These are phyloP conservation scores for Plasmopara halstedii DNA, from an alignment of 352 stramenopile species.

Conservation along the genomic window DNA sequence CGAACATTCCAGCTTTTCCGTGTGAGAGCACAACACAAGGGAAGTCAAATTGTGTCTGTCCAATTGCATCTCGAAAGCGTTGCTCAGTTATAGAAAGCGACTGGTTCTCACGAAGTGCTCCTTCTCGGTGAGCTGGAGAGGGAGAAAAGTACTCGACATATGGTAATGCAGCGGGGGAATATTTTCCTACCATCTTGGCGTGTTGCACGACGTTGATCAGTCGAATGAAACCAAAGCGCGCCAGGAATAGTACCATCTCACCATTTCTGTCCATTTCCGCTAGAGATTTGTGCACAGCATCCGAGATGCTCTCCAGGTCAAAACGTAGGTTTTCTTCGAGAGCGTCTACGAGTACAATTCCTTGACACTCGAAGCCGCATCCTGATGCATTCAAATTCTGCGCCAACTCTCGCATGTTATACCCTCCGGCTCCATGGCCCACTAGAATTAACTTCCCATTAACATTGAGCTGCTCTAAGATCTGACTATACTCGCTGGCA, in stretches of 20 bases:
- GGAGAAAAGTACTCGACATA: conserved; percentile 61
- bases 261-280: conserved; percentile 55
- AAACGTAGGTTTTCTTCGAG: conserved; percentile 55
- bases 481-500: conserved; percentile 46
- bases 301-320: conserved; percentile 59
- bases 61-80: conserved; percentile 33
- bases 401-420: conserved; percentile 72
- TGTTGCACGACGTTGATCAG: conserved; percentile 60
- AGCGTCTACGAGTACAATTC: conserved; percentile 65
- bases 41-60: conserved; percentile 29
- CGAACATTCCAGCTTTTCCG: conserved; percentile 56
- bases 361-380: conserved; percentile 29
- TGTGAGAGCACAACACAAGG: conserved; percentile 72
- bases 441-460: conserved; percentile 58
- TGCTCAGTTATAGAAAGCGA: conserved; percentile 55
- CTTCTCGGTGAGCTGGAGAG: conserved; percentile 53
- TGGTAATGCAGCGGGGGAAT: conserved; percentile 36
- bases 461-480: conserved; percentile 53
- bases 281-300: conserved; percentile 42
- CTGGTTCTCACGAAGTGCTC: conserved; percentile 46
- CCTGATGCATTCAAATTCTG: conserved; percentile 28
- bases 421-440: conserved; percentile 61
- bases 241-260: conserved; percentile 42
- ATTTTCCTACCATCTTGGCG: conserved; percentile 48
- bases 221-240: conserved; percentile 54